Conservation (phyloP, 2,329 filamentous ascomycete genomes). For the Rosellinia necatrix region DNA sequence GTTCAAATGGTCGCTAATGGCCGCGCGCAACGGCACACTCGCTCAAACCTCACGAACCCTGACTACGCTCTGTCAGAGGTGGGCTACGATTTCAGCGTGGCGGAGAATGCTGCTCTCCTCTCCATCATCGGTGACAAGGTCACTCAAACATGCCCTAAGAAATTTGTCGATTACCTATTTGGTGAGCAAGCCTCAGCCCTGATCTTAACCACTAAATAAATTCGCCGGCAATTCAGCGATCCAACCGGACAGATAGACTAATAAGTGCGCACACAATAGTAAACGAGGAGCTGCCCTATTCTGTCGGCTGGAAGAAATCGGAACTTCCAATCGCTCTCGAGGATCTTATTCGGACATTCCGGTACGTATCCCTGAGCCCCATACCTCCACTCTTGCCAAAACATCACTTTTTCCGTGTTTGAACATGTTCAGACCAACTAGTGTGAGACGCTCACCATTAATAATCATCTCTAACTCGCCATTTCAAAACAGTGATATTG, state of each 20-base stretch:
- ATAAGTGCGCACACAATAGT: conserved; percentile 35
- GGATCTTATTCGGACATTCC: conserved; percentile 14
- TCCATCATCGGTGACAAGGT: conserved; percentile 52
- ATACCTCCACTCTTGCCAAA: background rate
- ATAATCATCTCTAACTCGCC: background rate
- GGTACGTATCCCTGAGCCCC: conserved; percentile 2
- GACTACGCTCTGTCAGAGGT: conserved; percentile 49
- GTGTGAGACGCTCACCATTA: background rate
- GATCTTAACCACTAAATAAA: no score
- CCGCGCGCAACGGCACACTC: conserved; percentile 50
- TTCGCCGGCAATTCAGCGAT: no score
- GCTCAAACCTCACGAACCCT: conserved; percentile 53
- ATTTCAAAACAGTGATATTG: conserved; percentile 4
- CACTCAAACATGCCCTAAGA: conserved; percentile 45
- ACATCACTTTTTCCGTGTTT: background rate
- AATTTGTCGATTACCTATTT: conserved; percentile 50
- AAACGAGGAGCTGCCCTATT: conserved; percentile 47
- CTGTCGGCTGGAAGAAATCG: conserved; percentile 46
- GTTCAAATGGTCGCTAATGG: conserved; percentile 50
- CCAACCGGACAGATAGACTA: background rate
- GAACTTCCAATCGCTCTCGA: conserved; percentile 3
- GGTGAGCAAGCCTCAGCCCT: conserved; percentile 37
- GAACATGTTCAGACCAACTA: background rate
- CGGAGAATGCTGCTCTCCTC: conserved; percentile 53
- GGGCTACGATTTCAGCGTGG: conserved; percentile 50